These are phyloP conservation scores for Podospora pseudoanserina DNA, from an alignment of 495 filamentous ascomycete genomes.

Conservation along the genomic window DNA sequence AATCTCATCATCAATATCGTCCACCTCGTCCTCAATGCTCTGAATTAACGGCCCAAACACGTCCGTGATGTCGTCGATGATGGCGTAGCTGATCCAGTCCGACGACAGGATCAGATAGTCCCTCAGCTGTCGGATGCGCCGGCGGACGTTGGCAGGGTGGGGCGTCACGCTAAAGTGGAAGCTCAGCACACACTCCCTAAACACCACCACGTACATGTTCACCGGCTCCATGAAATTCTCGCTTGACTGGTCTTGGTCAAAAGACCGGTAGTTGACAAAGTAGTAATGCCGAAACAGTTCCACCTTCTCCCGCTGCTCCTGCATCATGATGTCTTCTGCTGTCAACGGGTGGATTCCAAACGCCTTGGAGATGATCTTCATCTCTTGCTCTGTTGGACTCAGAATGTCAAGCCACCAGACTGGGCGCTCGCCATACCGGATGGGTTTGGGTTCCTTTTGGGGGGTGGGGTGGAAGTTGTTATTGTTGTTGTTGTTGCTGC, in stretches of 20 bases:
- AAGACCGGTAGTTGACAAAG: constrained; percentile 95
- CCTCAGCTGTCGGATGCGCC: constrained; percentile 86
- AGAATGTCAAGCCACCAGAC: constrained; percentile 95
- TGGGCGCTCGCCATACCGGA: constrained; percentile 80
- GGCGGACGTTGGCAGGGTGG: constrained; percentile 90
- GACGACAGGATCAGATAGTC: constrained; percentile 91
- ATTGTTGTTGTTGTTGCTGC: neutral
- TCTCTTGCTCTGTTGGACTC: constrained; percentile 85
- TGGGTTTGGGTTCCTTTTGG: constrained; percentile 43
- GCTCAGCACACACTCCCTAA: constrained; percentile 88
- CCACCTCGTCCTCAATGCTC: constrained; percentile 82
- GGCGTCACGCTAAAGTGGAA: constrained; percentile 94
- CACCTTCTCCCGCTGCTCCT: constrained; percentile 95
- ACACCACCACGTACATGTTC: constrained; percentile 97
- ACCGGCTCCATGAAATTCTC: constrained; percentile 90
- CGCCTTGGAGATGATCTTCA: constrained; percentile 84
- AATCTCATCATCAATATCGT: constrained; percentile 82
- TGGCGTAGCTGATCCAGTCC: constrained; percentile 97
- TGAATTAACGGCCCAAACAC: constrained; percentile 89
- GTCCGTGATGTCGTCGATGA: constrained; percentile 98
- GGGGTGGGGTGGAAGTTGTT: constrained; percentile 17
- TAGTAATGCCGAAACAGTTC: constrained; percentile 97
- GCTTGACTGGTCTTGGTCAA: constrained; percentile 86
- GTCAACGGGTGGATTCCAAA: constrained; percentile 95
- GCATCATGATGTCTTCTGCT: constrained; percentile 93